Percentiles rank a stretch among this genome's conserved stretches.
Evolutionary conservation across 352 stramenopile species (phyloP).

Genomic region (Pythium volutum): DNA sequence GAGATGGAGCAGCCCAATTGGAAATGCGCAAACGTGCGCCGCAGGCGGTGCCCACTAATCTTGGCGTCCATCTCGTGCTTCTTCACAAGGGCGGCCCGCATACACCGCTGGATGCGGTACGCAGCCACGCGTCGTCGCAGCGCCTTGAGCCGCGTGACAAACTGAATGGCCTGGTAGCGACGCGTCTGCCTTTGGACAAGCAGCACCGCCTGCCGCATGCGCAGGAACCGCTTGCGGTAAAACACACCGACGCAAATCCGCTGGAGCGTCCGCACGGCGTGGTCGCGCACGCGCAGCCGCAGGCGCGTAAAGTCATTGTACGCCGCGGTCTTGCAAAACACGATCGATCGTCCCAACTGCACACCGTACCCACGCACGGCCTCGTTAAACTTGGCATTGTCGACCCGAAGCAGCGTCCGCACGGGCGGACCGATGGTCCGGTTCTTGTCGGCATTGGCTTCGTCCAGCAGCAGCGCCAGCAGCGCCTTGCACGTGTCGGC

Average conservation of each 20-base stretch:
- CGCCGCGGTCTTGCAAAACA: conserved; percentile 37
- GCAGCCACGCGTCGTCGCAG: conserved; percentile 22
- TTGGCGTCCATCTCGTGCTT: conserved; percentile 22
- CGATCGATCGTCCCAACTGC: conserved; percentile 32
- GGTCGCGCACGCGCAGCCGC: conserved; percentile 22
- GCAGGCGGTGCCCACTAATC: conserved; percentile 12
- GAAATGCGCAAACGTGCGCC: conserved; percentile 21
- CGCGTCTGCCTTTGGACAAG: conserved; percentile 22
- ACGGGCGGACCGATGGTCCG: conserved; percentile 13
- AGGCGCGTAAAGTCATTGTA: conserved; percentile 36
- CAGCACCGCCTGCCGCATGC: conserved; percentile 12
- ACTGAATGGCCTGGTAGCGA: conserved; percentile 21
- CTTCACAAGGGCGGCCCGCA: conserved; percentile 11
- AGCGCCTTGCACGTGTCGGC: conserved; percentile 25
- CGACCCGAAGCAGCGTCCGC: conserved; percentile 23
- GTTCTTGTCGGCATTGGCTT: conserved; percentile 14
- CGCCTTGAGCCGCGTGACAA: conserved; percentile 16
- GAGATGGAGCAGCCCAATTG: conserved; percentile 12
- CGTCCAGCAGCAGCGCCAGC: conserved; percentile 26
- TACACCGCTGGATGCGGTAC: conserved; percentile 23
- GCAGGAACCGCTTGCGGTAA: conserved; percentile 16
- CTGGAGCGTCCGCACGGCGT: conserved; percentile 25
- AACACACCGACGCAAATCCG: conserved; percentile 18
- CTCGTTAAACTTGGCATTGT: conserved; percentile 32
- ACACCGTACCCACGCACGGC: conserved; percentile 24